phyloP scores from a whole-genome alignment of 228 moss, liverwort and hornwort species.

The Sphagnum fallax region DNA sequence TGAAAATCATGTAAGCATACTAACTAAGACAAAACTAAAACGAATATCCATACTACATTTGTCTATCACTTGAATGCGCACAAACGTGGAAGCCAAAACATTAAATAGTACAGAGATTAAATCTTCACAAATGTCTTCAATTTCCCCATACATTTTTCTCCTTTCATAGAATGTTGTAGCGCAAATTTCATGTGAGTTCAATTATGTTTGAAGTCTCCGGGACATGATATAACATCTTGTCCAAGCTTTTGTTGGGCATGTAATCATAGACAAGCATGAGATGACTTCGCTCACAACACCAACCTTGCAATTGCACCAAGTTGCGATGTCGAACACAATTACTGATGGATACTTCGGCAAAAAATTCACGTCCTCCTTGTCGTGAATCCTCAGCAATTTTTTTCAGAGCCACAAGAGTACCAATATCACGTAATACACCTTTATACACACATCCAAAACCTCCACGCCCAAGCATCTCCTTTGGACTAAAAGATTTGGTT shows the following conservation, averaged over 20 bases:
- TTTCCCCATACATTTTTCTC: constrained; percentile 7
- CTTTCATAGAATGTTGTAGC: background rate
- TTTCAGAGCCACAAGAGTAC: constrained; percentile 18
- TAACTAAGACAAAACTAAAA: too few relatives aligned
- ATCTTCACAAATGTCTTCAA: constrained; percentile 1
- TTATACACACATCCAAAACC: constrained; percentile 16
- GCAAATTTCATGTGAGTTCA: background rate
- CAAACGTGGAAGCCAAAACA: too few relatives aligned
- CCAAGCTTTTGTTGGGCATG: constrained; percentile 16
- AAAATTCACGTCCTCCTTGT: constrained; percentile 8
- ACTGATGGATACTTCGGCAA: constrained; percentile 10
- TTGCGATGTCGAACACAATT: constrained; percentile 13
- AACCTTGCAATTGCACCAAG: constrained; percentile 14
- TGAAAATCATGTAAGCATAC: background rate
- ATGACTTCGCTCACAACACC: constrained; percentile 10
- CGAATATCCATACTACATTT: too few relatives aligned
- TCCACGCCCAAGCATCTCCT: constrained; percentile 14
- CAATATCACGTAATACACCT: constrained; percentile 3
- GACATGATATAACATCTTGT: constrained; percentile 2
- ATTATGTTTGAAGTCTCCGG: background rate
- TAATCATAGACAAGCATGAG: constrained; percentile 16
- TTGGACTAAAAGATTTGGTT: constrained; percentile 10
- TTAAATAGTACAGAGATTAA: background rate
- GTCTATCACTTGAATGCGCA: too few relatives aligned
- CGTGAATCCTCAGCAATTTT: constrained; percentile 2